phyloP scores from a whole-genome alignment of 23 red algal species.

The Cyanidioschyzon merolae region DNA sequence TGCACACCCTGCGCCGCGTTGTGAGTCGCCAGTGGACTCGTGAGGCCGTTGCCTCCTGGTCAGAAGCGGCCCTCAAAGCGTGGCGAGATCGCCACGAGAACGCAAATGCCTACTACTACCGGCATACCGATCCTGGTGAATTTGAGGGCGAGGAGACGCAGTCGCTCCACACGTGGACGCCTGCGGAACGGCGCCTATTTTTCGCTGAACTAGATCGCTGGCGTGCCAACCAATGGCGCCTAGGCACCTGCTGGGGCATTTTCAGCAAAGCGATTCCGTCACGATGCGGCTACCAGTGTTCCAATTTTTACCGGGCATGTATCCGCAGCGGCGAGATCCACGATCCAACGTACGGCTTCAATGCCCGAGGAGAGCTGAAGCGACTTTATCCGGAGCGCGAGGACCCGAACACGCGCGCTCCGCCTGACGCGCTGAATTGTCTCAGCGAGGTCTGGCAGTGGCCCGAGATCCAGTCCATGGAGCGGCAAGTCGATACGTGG shows the following conservation, averaged over 20 bases:
- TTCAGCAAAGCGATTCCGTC: slow-evolving; percentile 20
- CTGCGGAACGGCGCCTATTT: slow-evolving; percentile 18
- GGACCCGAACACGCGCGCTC: neutral
- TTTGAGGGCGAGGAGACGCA: slow-evolving; percentile 18
- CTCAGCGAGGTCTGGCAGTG: slow-evolving; percentile 25
- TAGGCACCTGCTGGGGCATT: slow-evolving; percentile 30
- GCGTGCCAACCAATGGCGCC: slow-evolving; percentile 19
- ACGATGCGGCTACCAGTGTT: slow-evolving; percentile 29
- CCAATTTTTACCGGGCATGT: slow-evolving; percentile 33
- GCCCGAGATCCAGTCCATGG: slow-evolving; percentile 20
- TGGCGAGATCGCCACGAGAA: slow-evolving; percentile 25
- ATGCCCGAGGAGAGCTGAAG: slow-evolving; percentile 20
- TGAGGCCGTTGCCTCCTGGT: slow-evolving; percentile 18
- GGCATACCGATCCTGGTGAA: slow-evolving; percentile 27
- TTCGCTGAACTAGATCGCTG: slow-evolving; percentile 23
- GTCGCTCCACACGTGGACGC: slow-evolving; percentile 19
- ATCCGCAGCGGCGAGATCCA: slow-evolving; percentile 21
- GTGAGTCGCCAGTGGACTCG: slow-evolving; percentile 19
- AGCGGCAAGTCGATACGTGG: slow-evolving; percentile 26
- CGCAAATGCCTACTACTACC: slow-evolving; percentile 33
- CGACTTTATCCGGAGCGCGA: slow-evolving; percentile 29
- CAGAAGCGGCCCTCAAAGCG: slow-evolving; percentile 15
- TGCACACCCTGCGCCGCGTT: neutral
- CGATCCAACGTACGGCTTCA: slow-evolving; percentile 27
- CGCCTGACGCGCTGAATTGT: slow-evolving; percentile 19